Evolutionary conservation across 164 flowering plant species (phyloP), one percentile per base, ranked within the genome.

Genomic region (Tetracentron sinense): DNA sequence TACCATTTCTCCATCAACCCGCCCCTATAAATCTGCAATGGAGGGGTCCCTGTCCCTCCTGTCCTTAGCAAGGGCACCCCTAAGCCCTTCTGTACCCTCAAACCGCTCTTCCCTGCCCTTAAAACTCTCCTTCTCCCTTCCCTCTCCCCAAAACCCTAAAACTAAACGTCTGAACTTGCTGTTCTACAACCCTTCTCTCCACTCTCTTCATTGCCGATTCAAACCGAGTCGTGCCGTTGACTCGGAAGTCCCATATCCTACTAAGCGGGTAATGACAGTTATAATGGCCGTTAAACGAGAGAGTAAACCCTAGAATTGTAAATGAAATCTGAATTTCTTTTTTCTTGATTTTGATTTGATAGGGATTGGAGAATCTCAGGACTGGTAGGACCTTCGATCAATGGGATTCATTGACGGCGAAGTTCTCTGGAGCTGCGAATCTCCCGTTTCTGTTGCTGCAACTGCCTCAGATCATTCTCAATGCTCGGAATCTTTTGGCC

Each of bases 401-500:
- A 68, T 90, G 97, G 97, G 85, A 88, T 71, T 81, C 79, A 7
- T 63, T 68, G 72, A 80, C 95, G 7, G 95, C 92, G 6, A 88
- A 80, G 61, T 90, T 90, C 66, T 80, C 97, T 1, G 95, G 81
- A n/a, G 94, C 80, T 1, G 65, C 97, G 49, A 90, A 86, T 72
- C 17, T 88, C 15, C 97, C 97, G 1, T 90, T 90, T 67, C 47
- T 86, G 68, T 42, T 88, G 35, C 78, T 90, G n/a, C 97, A 88
- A 62, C 61, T 90, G 47, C 97, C 97, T n/a, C 97, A 90, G 74
- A 88, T 90, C 62, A 69, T 83, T 63, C 95, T 90, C 70, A 90
- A 90, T 74, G 85, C 92, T 35, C 90, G 75, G 11, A 90, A 90
- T 69, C 95, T 90, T 22, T 1, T 83, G 65, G 85, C 92, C 0